Evolutionary conservation across 169 alveolate species (phyloP).

Genomic region (Plasmodium gonderi): DNA sequence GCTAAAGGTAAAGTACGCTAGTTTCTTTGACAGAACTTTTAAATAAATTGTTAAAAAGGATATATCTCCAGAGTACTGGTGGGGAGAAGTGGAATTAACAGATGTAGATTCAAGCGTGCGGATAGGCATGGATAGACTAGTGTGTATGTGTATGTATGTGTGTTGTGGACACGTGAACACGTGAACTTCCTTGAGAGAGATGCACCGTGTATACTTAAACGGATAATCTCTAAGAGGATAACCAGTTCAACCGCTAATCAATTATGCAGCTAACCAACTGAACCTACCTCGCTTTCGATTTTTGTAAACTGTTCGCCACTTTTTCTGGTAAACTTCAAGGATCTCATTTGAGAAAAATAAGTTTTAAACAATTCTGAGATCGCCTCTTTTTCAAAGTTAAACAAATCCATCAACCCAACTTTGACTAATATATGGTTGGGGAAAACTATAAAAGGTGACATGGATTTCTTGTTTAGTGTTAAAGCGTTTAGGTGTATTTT

Average conservation of each 20-base stretch:
- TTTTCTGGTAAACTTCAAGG: not conserved
- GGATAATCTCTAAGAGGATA: too few species aligned
- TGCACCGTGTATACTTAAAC: too few species aligned
- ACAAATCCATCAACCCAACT: conserved; percentile 30
- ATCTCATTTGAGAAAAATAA: not conserved
- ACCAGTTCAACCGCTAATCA: too few species aligned
- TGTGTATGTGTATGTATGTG: too few species aligned
- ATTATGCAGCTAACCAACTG: too few species aligned
- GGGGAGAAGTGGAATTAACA: not conserved
- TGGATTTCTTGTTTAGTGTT: conserved; percentile 15
- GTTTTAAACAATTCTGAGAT: not conserved
- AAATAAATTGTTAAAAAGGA: conserved; percentile 1
- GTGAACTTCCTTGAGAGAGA: too few species aligned
- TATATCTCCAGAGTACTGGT: conserved; percentile 5
- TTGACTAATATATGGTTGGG: conserved; percentile 7
- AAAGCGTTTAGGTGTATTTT: not conserved
- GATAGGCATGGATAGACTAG: too few species aligned
- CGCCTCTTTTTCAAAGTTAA: conserved; percentile 25
- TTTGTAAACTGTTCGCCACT: not conserved
- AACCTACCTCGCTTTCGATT: conserved; percentile 30
- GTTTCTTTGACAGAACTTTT: conserved; percentile 37
- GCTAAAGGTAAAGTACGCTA: conserved; percentile 26
- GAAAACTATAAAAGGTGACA: conserved; percentile 20
- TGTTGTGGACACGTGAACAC: too few species aligned
- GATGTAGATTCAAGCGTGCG: too few species aligned